Base-by-base conservation (phyloP, 768 basidiomycete genomes). In the Suillus cothurnatus region DNA sequence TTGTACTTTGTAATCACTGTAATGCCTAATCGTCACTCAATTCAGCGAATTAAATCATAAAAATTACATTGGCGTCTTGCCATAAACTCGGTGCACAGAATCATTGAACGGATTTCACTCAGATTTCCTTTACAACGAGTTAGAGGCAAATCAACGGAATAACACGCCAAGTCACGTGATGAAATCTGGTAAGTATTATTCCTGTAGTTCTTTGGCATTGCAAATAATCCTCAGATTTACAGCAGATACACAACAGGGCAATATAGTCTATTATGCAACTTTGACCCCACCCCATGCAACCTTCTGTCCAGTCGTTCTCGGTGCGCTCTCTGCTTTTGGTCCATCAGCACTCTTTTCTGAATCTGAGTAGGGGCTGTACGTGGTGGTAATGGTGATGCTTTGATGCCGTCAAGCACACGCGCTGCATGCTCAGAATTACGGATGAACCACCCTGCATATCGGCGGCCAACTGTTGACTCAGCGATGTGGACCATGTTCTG, bases 371-470 rank as follows among this genome's bases (percentile, higher is more conserved):
- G 52, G 4, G 38, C 47, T 41, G 19, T 7, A 45, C 67, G n/a
- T 26, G 56, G 68, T 4, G 88, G 88, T 14, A 90, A 74, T 36
- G 88, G 86, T 39, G 80, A 79, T 50, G 80, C 78, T 67, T 82
- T 88, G 69, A 97, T 81, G 66, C 90, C 89, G 71, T 96, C 94
- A 67, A 90, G 83, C 63, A 96, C 92, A 69, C 93, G 86, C 72
- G 94, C 92, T 31, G 95, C 90, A 69, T 95, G 88, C 76, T 97
- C 95, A 6, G 94, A 93, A 77, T 96, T 94, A 70, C 95, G 90
- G 79, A 98, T 96, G 80, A 98, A 98, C 93, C 95, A 97, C 45
- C 95, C 94, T 3, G 95, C 97, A 77, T 94, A 98, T 58, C 95
- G 88, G 55, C 97, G 82, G 19, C 95, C 95, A 23, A 97, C 89